Percentiles rank a stretch among this genome's conserved stretches.
phyloP scores from a whole-genome alignment of 2,329 filamentous ascomycete genomes.

The Penicillium sp. region DNA sequence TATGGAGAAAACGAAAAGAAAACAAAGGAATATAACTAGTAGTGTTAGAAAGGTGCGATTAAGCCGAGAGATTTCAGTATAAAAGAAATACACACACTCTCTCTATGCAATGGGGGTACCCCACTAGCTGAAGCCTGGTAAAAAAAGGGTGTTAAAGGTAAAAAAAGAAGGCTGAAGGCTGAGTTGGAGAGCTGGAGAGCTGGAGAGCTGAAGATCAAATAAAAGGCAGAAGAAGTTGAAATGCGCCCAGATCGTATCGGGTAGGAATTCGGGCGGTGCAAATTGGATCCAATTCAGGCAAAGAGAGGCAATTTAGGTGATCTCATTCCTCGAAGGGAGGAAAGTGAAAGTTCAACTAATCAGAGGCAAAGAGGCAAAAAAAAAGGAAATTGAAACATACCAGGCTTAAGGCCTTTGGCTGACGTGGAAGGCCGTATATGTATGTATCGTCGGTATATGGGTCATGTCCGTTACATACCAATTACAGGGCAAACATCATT shows the following conservation, averaged over 20 bases:
- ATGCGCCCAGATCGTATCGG: conserved; percentile 11
- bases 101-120: not conserved
- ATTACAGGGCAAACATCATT: not conserved
- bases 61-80: not conserved
- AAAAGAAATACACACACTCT: not conserved
- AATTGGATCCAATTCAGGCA: conserved; percentile 17
- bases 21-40: not conserved
- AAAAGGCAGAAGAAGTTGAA: not conserved
- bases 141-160: too few species aligned
- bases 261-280: conserved; percentile 18
- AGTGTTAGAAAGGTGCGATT: not conserved
- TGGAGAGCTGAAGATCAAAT: not conserved
- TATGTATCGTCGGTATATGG: conserved; percentile 3
- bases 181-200: not conserved
- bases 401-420: conserved; percentile 5
- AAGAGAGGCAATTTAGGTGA: conserved; percentile 17
- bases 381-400: conserved; percentile 10
- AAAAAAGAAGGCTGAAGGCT: conserved; percentile 7
- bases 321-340: conserved; percentile 6
- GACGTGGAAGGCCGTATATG: conserved; percentile 6
- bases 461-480: conserved; percentile 3
- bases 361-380: conserved; percentile 12
- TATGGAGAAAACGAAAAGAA: not conserved
- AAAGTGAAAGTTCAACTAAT: conserved; percentile 5
- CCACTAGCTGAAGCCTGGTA: not conserved